phyloP scores from a whole-genome alignment of 2,329 filamentous ascomycete genomes.

The Fusarium protoensiforme region DNA sequence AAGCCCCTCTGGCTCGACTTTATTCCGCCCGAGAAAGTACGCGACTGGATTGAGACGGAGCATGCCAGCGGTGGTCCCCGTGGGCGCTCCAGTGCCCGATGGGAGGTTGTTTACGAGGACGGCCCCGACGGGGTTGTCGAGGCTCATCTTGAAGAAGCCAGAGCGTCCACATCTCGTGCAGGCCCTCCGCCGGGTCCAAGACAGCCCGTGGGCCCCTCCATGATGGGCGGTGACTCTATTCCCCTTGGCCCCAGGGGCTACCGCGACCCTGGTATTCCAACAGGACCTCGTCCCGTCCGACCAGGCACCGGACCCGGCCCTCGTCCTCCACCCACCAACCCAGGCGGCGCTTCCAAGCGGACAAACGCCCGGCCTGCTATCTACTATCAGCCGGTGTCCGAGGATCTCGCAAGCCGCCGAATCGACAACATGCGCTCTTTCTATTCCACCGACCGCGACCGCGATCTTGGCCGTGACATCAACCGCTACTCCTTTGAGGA shows the following conservation, averaged over 20 bases:
- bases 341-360: conserved; percentile 39
- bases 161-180: conserved; percentile 27
- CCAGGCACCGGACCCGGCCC: conserved; percentile 45
- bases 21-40: conserved; percentile 79
- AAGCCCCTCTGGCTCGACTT: conserved; percentile 92
- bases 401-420: conserved; percentile 72
- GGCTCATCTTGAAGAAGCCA: conserved; percentile 60
- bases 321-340: conserved; percentile 30
- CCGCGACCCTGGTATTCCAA: conserved; percentile 36
- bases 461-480: conserved; percentile 61
- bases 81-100: conserved; percentile 61
- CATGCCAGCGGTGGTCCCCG: conserved; percentile 55
- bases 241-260: conserved; percentile 51
- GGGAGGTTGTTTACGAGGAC: conserved; percentile 78
- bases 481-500: conserved; percentile 81
- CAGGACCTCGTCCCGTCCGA: conserved; percentile 54
- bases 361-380: conserved; percentile 58
- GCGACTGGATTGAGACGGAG: conserved; percentile 80
- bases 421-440: conserved; percentile 66
- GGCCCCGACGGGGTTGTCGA: conserved; percentile 65
- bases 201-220: conserved; percentile 26
- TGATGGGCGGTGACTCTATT: conserved; percentile 47
- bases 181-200: conserved; percentile 27
- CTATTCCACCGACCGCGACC: conserved; percentile 55
- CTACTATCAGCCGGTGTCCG: conserved; percentile 67